These are phyloP conservation scores for Sugiyamaella grinbergsii DNA, from an alignment of 1,139 yeast genomes.

Conservation along the genomic window DNA sequence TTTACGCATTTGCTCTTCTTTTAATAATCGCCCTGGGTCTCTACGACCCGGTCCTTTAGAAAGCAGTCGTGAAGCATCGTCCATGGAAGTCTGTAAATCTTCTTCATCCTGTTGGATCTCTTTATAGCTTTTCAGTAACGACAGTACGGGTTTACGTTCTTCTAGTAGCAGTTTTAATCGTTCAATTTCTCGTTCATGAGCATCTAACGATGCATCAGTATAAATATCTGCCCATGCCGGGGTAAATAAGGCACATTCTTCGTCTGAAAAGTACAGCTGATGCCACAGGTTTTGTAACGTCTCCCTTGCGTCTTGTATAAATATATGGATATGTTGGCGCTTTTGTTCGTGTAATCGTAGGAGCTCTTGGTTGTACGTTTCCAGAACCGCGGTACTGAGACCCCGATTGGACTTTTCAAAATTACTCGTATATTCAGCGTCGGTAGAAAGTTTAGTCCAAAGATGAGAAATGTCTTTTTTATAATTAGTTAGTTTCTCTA, in stretches of 20 bases:
- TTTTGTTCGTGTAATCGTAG: constrained; percentile 61
- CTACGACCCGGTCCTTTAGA: constrained; percentile 55
- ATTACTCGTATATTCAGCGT: constrained; percentile 23
- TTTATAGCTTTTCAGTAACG: constrained; percentile 56
- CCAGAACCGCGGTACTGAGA: constrained; percentile 38
- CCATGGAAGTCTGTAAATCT: constrained; percentile 66
- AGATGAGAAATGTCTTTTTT: constrained; percentile 30
- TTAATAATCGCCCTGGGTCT: constrained; percentile 67
- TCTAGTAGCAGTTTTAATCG: constrained; percentile 53
- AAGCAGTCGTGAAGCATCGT: constrained; percentile 77
- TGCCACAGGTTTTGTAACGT: constrained; percentile 67
- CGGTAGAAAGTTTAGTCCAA: constrained; percentile 38
- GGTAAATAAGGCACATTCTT: constrained; percentile 45
- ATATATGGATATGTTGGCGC: constrained; percentile 62
- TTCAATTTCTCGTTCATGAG: constrained; percentile 65
- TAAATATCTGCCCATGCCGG: constrained; percentile 46
- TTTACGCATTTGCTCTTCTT: constrained; percentile 78
- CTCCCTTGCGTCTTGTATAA: constrained; percentile 62
- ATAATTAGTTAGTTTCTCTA: constrained; percentile 18
- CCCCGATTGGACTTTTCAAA: constrained; percentile 42
- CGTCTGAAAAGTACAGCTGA: constrained; percentile 57
- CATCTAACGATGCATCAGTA: constrained; percentile 55
- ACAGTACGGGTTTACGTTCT: constrained; percentile 58
- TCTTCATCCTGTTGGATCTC: constrained; percentile 61
- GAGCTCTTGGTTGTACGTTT: constrained; percentile 55